Evolutionary conservation across 228 moss, liverwort and hornwort species (phyloP).

Genomic region (Sphagnum magellanicum): DNA sequence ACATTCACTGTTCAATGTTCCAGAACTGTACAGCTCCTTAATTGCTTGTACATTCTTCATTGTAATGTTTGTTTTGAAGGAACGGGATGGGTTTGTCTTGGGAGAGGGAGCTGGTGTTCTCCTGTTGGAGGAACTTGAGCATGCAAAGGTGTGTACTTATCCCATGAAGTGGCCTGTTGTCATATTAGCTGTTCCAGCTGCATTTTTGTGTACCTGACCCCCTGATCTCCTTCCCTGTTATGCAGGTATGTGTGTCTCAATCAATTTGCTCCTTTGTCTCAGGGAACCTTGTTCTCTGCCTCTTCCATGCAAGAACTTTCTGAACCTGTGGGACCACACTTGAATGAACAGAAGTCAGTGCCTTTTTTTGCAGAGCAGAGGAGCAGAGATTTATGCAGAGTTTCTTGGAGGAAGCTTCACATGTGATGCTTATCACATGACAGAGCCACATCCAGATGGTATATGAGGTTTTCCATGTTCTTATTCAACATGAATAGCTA

Average conservation of each 20-base stretch:
- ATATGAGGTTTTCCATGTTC: not conserved
- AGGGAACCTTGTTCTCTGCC: too few relatives aligned
- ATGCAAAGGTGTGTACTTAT: conserved; percentile 55
- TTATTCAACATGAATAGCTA: too few relatives aligned
- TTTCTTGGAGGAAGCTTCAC: conserved; percentile 92
- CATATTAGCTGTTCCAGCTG: too few relatives aligned
- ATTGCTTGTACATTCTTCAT: not conserved
- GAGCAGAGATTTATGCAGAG: conserved; percentile 87
- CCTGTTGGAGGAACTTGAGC: conserved; percentile 77
- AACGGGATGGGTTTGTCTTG: conserved; percentile 86
- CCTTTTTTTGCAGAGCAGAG: conserved; percentile 48
- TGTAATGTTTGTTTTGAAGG: conserved; percentile 11
- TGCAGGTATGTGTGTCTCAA: too few relatives aligned
- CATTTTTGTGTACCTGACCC: too few relatives aligned
- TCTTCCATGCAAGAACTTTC: too few relatives aligned
- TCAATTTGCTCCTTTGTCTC: too few relatives aligned
- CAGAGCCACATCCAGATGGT: conserved; percentile 91
- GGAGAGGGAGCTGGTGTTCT: conserved; percentile 90
- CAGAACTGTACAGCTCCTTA: not conserved
- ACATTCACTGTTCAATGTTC: too few relatives aligned
- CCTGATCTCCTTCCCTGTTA: too few relatives aligned
- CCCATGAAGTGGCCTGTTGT: too few relatives aligned
- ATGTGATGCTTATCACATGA: conserved; percentile 95
- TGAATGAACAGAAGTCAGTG: not conserved
- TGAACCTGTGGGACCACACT: too few relatives aligned